Percentiles rank a stretch among this genome's conserved stretches.
These are phyloP conservation scores for Yamadazyma oceani DNA, from an alignment of 1,139 yeast genomes.

Conservation along the genomic window DNA sequence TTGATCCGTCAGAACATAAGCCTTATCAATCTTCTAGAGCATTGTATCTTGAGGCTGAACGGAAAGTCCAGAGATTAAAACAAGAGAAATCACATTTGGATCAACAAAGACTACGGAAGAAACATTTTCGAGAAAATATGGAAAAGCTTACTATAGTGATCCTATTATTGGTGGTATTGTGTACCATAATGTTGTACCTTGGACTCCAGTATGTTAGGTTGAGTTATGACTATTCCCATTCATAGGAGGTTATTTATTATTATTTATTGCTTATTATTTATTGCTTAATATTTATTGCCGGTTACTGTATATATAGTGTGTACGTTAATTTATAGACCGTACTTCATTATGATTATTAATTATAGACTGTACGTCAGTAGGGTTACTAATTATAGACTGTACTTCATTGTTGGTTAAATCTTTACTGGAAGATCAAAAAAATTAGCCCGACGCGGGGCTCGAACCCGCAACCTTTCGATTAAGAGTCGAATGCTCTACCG, in stretches of 20 bases:
- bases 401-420: too few relatives aligned
- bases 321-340: too few relatives aligned
- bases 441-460: slow-evolving; percentile 55
- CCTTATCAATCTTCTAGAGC: slow-evolving; percentile 13
- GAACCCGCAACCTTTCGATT: slow-evolving; percentile 53
- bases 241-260: background rate
- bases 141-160: slow-evolving; percentile 22
- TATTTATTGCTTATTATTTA: too few relatives aligned
- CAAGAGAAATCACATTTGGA: slow-evolving; percentile 9
- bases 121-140: slow-evolving; percentile 13
- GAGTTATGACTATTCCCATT: slow-evolving; percentile 12
- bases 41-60: slow-evolving; percentile 14
- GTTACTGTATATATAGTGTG: too few relatives aligned
- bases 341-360: too few relatives aligned
- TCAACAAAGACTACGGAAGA: slow-evolving; percentile 11
- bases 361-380: too few relatives aligned
- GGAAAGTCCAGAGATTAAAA: slow-evolving; percentile 9
- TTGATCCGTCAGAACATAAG: slow-evolving; percentile 21
- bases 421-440: too few relatives aligned
- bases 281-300: too few relatives aligned
- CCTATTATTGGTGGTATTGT: slow-evolving; percentile 24
- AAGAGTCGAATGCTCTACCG: slow-evolving; percentile 50
- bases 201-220: slow-evolving; percentile 32
- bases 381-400: too few relatives aligned
- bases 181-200: slow-evolving; percentile 27